Evolutionary conservation across 257 asterid genomes (phyloP), one percentile per base, ranked within the genome.

Genomic region (Solanum sitiens): DNA sequence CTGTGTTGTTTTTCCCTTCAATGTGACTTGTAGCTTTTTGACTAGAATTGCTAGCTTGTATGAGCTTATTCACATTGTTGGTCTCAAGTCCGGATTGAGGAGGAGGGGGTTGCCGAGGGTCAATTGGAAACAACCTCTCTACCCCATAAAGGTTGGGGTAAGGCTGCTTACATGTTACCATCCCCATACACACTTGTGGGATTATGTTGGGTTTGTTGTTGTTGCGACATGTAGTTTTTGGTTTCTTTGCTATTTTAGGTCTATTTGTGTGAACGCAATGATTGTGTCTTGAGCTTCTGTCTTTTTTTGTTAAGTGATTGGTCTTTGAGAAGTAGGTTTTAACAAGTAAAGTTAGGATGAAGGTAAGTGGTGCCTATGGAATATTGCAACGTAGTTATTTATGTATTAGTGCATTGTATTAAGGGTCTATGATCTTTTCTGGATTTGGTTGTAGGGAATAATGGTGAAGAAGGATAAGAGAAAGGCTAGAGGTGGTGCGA

Each of bases 401-500:
- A 39, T 75, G 68, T 73, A 30, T 50, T 50, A 82, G 10, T 77
- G 18, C 23, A 40, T 40, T 37, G 84, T 77, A 83, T 71, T 85
- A 35, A 67, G 16, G 70, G 77, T 27, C 86, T 88, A 86, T 76
- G 35, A 33, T 85, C 88, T 88, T 84, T 82, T 59, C 82, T 83
- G 77, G 67, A 77, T 91, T 79, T 61, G 86, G 86, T 61, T 89
- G 67, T 87, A 94, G 98, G 95, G 45, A 85, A 87, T 86, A 90
- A 96, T 96, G 98, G 98, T 93, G 91, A 96, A 96, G 87, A 96
- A 95, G 89, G 93, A 87, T 72, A 96, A 93, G 88, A 96, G 91
- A 95, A 95, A 95, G 87, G 87, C 87, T 44, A 93, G 88, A 91
- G 92, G 91, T 90, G 95, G 87, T 83, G 93, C 88, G 13, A 95